Percentiles rank a stretch among this genome's conserved stretches.
These are phyloP conservation scores for Chaetomidium leptoderma DNA, from an alignment of 495 filamentous ascomycete genomes.

Conservation along the genomic window DNA sequence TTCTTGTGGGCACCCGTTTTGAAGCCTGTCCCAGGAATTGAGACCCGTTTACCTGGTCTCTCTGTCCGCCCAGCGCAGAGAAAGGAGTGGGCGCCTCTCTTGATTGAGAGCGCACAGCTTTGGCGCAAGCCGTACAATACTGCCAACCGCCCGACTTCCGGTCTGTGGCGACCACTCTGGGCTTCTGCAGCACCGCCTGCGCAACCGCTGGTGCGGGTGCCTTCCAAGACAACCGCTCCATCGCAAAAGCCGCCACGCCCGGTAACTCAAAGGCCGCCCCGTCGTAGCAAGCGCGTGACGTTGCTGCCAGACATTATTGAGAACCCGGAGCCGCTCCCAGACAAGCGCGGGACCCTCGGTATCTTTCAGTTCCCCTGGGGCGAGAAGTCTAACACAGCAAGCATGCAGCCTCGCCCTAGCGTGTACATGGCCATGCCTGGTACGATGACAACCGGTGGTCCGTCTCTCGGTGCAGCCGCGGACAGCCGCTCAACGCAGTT, in stretches of 20 bases:
- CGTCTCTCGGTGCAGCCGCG: constrained; percentile 23
- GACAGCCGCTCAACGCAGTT: constrained; percentile 36
- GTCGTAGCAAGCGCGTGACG: constrained; percentile 49
- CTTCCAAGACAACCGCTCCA: constrained; percentile 14
- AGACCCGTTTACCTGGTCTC: constrained; percentile 26
- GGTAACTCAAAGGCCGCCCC: constrained; percentile 43
- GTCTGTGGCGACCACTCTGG: constrained; percentile 38
- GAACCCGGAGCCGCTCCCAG: constrained; percentile 49
- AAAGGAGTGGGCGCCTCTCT: constrained; percentile 31
- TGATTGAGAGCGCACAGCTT: constrained; percentile 37
- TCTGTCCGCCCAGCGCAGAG: constrained; percentile 33
- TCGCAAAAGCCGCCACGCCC: constrained; percentile 35
- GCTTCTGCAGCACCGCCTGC: constrained; percentile 38
- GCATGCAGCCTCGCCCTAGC: constrained; percentile 32
- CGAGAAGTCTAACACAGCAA: constrained; percentile 50
- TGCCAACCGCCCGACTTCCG: constrained; percentile 21
- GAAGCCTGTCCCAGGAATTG: constrained; percentile 12
- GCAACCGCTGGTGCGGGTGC: constrained; percentile 18
- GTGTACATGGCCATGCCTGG: constrained; percentile 44
- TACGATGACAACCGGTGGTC: constrained; percentile 44
- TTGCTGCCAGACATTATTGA: constrained; percentile 55
- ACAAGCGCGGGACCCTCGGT: constrained; percentile 49
- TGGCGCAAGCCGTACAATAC: constrained; percentile 38
- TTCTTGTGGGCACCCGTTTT: constrained; percentile 17
- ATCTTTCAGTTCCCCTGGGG: constrained; percentile 58